Percentiles rank a stretch among this genome's conserved stretches.
These are phyloP conservation scores for Penicillium macrosclerotiorum DNA, from an alignment of 495 filamentous ascomycete species.

Conservation along the genomic window DNA sequence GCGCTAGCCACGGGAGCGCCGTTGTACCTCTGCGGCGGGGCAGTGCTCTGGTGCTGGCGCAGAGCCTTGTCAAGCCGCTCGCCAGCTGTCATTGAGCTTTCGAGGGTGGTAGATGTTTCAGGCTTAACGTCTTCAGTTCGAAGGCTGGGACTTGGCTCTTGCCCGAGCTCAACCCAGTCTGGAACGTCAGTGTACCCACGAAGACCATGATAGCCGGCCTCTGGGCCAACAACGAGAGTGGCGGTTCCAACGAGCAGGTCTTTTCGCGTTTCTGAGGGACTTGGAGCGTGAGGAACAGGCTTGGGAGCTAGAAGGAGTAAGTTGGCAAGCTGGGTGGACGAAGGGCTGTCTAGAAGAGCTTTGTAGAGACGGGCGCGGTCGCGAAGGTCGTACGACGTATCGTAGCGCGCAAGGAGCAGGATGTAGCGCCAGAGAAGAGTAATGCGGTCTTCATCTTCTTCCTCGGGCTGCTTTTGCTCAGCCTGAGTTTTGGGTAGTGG, in stretches of 20 bases:
- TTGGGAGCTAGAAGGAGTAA: conserved; percentile 91
- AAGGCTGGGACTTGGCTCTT: conserved; percentile 75
- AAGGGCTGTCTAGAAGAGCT: conserved; percentile 70
- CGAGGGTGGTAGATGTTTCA: conserved; percentile 21
- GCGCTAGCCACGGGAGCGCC: conserved; percentile 4
- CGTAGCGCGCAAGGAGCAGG: conserved; percentile 81
- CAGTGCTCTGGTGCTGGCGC: conserved; percentile 35
- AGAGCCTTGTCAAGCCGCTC: conserved; percentile 62
- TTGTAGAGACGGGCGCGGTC: conserved; percentile 88
- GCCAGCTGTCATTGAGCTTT: conserved; percentile 53
- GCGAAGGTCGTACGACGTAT: conserved; percentile 90
- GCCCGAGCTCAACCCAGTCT: conserved; percentile 77
- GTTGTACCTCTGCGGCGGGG: conserved; percentile 16
- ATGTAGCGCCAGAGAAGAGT: conserved; percentile 80
- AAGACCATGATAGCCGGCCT: conserved; percentile 65
- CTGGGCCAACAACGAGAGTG: conserved; percentile 77
- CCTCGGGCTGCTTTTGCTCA: conserved; percentile 16
- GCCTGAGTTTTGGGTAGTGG: conserved; percentile 27
- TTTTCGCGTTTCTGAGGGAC: conserved; percentile 75
- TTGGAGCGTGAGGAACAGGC: conserved; percentile 82
- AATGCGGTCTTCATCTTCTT: conserved; percentile 57
- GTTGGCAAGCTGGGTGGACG: conserved; percentile 78
- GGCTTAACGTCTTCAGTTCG: conserved; percentile 50
- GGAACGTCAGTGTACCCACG: conserved; percentile 76
- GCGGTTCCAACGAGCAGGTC: conserved; percentile 77